phyloP scores from a whole-genome alignment of 768 basidiomycete species.

The Lentinula guzmanii region DNA sequence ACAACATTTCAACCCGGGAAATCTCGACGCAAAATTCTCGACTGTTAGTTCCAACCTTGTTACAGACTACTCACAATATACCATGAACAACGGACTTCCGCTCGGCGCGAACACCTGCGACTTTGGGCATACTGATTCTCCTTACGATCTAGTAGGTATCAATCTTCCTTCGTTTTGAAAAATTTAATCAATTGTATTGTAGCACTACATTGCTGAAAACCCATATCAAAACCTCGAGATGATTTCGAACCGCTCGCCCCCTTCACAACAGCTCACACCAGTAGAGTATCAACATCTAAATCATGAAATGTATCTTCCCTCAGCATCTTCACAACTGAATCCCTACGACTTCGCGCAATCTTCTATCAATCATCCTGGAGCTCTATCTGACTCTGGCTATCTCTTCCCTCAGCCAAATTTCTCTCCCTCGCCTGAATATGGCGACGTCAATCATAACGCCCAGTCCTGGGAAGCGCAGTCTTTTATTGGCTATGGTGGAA shows the following conservation, averaged over 20 bases:
- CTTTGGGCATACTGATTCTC: not conserved
- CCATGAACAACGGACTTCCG: not conserved
- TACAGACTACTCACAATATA: not conserved
- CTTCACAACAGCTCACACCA: not conserved
- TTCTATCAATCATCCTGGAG: not conserved
- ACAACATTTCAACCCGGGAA: not conserved
- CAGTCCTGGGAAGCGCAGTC: not conserved
- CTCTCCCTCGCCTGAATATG: not conserved
- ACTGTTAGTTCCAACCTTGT: not conserved
- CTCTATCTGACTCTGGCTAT: not conserved
- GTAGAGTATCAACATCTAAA: not conserved
- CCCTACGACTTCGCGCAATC: not conserved
- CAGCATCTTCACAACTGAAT: not conserved
- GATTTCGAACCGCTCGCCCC: not conserved
- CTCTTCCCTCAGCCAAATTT: not conserved
- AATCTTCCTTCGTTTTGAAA: not conserved
- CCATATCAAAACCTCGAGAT: not conserved
- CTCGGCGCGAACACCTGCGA: not conserved
- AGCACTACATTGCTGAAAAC: not conserved
- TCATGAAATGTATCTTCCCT: not conserved
- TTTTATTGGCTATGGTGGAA: not conserved
- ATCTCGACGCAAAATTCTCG: not conserved
- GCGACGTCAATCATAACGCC: too few relatives aligned
- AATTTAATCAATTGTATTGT: not conserved
- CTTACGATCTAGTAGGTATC: not conserved